Conservation (phyloP, 495 filamentous ascomycete species). For the Penicillium malachiteum region DNA sequence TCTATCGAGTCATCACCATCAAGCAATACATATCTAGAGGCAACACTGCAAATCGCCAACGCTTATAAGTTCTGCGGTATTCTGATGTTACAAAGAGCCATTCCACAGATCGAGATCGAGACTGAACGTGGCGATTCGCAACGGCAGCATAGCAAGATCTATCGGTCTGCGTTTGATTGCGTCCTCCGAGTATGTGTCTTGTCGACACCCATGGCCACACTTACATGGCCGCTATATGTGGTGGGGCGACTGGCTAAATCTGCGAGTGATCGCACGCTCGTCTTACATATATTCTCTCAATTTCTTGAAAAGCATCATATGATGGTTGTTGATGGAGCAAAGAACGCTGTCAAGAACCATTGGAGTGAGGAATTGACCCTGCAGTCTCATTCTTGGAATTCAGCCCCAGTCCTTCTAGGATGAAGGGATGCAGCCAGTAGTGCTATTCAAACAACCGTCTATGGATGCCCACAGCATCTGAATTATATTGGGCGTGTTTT, state of each 20-base stretch:
- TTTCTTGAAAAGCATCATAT: constrained; percentile 17
- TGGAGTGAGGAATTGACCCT: background rate
- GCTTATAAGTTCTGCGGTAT: constrained; percentile 12
- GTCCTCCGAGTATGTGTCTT: constrained; percentile 14
- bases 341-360: constrained; percentile 1
- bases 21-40: constrained; percentile 5
- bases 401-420: constrained; percentile 2
- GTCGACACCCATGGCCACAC: constrained; percentile 14
- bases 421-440: background rate
- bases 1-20: background rate
- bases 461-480: no score
- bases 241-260: constrained; percentile 11
- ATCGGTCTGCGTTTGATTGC: constrained; percentile 10
- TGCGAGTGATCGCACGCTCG: constrained; percentile 11
- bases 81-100: background rate
- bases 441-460: no score
- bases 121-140: background rate
- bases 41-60: constrained; percentile 11
- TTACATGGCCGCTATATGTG: constrained; percentile 16
- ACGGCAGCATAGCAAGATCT: background rate
- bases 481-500: background rate
- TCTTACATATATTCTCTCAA: constrained; percentile 16
- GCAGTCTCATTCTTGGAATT: background rate
- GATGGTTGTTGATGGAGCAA: constrained; percentile 16
- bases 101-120: background rate